Conservation (phyloP, 2,329 filamentous ascomycete genomes). For the Penicillium psychrosexuale region DNA sequence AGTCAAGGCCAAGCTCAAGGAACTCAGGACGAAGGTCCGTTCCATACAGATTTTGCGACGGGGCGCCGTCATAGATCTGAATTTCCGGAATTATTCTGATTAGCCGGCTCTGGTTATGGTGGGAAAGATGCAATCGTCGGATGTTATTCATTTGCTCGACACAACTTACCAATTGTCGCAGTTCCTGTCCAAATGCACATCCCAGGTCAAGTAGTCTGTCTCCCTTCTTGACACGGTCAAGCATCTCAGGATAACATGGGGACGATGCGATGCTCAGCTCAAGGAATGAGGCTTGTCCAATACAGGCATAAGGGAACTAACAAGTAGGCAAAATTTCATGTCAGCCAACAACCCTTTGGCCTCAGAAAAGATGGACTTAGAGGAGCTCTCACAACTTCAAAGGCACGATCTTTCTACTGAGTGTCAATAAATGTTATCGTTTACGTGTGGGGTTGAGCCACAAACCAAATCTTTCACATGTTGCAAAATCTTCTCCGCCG, state of each 20-base stretch:
- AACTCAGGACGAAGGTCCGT: slow-evolving; percentile 51
- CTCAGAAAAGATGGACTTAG: background rate
- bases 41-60: slow-evolving; percentile 49
- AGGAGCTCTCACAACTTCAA: background rate
- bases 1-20: slow-evolving; percentile 58
- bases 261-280: background rate
- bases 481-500: background rate
- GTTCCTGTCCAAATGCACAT: slow-evolving; percentile 16
- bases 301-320: background rate
- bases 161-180: slow-evolving; percentile 7
- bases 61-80: slow-evolving; percentile 46
- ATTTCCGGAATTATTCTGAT: background rate
- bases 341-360: background rate
- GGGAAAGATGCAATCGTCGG: background rate
- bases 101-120: background rate
- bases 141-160: background rate
- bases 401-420: background rate
- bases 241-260: slow-evolving; percentile 10
- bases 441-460: background rate
- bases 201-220: slow-evolving; percentile 14
- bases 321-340: background rate
- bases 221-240: slow-evolving; percentile 13
- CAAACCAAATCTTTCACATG: background rate
- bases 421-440: background rate
- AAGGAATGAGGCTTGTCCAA: background rate